phyloP scores from a whole-genome alignment of 108 stramenopile genomes.

The Halocafeteria seosinensis region DNA sequence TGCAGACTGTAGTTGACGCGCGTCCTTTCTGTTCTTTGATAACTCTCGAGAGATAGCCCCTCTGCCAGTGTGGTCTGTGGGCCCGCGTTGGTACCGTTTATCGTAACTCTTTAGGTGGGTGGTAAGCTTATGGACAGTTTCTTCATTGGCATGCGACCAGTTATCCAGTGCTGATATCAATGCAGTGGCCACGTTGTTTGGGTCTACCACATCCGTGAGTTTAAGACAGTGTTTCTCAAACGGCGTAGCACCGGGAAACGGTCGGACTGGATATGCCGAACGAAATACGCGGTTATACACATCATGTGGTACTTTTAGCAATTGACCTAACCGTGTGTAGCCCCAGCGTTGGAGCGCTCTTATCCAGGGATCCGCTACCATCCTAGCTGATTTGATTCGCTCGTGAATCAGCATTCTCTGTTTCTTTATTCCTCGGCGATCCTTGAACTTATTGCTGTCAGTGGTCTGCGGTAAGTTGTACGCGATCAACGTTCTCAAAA shows the following conservation, averaged over 20 bases:
- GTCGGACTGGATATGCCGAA: neutral
- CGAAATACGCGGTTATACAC: neutral
- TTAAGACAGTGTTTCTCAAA: neutral
- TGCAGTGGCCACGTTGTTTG: neutral
- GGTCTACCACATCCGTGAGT: neutral
- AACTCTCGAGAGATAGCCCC: neutral
- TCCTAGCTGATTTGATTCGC: neutral
- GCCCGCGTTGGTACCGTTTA: neutral
- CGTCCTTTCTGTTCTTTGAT: neutral
- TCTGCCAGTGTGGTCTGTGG: neutral
- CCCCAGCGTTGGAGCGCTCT: neutral
- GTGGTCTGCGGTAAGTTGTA: neutral
- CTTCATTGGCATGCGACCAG: neutral
- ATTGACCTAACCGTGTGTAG: neutral
- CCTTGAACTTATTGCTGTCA: neutral
- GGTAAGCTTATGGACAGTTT: neutral
- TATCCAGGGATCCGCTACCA: neutral
- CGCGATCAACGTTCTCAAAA: neutral
- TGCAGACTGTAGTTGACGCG: neutral
- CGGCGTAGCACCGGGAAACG: neutral
- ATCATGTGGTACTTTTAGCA: neutral
- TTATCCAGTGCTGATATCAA: neutral
- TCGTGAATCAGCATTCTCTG: neutral
- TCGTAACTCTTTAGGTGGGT: neutral
- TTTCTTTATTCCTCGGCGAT: neutral